Conservation (phyloP, 1,284 basidiomycete species). For the Ceratobasidium sp. region DNA sequence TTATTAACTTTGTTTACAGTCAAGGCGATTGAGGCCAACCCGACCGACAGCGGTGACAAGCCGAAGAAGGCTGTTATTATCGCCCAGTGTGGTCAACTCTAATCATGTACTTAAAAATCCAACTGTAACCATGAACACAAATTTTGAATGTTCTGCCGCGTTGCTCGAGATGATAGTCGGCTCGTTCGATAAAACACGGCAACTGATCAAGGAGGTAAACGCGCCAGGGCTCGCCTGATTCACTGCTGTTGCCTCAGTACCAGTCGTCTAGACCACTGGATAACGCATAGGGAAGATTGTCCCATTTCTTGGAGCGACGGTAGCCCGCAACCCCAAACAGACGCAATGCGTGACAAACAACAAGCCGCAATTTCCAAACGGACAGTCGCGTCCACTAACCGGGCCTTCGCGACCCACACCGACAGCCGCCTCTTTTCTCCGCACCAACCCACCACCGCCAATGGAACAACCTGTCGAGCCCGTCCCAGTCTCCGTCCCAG, state of each 20-base stretch:
- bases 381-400: slow-evolving; percentile 33
- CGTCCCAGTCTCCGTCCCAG: background rate
- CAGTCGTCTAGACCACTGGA: background rate
- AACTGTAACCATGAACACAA: slow-evolving; percentile 15
- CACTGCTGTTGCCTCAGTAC: slow-evolving; percentile 1
- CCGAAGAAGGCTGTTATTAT: slow-evolving; percentile 76
- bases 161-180: background rate
- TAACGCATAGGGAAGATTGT: too few species aligned
- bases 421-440: slow-evolving; percentile 18
- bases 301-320: too few species aligned
- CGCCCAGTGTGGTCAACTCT: slow-evolving; percentile 74
- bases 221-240: background rate
- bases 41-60: slow-evolving; percentile 71
- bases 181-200: background rate
- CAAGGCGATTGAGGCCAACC: slow-evolving; percentile 78
- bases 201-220: background rate
- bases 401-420: slow-evolving; percentile 36
- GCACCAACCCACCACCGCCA: background rate
- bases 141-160: background rate
- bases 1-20: slow-evolving; percentile 58
- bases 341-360: too few species aligned
- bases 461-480: slow-evolving; percentile 28
- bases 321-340: too few species aligned
- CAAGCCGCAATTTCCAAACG: slow-evolving; percentile 2
- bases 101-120: slow-evolving; percentile 6